A percentile compares a stretch with the other conserved stretches of the same genome.
Evolutionary conservation across 495 filamentous ascomycete genomes (phyloP).

Genomic region (Daldinia decipiens): DNA sequence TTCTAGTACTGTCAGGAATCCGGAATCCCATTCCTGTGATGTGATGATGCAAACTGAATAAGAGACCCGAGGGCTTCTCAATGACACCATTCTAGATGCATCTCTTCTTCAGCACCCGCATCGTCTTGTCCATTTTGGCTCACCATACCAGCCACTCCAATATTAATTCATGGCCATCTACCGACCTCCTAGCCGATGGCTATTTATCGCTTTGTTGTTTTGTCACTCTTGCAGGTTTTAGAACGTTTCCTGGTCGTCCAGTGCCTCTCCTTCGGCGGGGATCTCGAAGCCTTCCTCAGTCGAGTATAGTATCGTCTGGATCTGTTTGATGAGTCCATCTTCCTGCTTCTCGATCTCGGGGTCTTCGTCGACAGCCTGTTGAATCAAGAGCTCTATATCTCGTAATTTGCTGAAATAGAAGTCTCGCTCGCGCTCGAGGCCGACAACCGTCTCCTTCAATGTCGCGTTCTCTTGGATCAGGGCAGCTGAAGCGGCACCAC

Average conservation of each 20-base stretch:
- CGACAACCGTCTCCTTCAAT: constrained; percentile 86
- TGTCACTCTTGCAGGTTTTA: constrained; percentile 48
- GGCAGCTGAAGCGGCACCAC: constrained; percentile 68
- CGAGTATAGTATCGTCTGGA: constrained; percentile 95
- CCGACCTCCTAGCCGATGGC: constrained; percentile 11
- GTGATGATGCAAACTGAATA: constrained; percentile 26
- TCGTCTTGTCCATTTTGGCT: constrained; percentile 28
- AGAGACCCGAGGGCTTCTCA: constrained; percentile 5
- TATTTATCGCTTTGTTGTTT: constrained; percentile 32
- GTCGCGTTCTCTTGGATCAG: constrained; percentile 82
- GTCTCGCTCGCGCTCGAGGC: constrained; percentile 91
- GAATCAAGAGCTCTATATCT: constrained; percentile 93
- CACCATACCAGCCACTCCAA: constrained; percentile 34
- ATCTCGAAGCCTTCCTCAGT: constrained; percentile 94
- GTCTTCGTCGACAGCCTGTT: constrained; percentile 88
- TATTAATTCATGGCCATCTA: constrained; percentile 35
- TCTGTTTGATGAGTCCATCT: constrained; percentile 88
- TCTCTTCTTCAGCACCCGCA: constrained; percentile 13
- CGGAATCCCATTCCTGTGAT: constrained; percentile 13
- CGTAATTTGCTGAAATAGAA: constrained; percentile 99
- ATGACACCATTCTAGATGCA: constrained; percentile 25
- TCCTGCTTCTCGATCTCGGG: constrained; percentile 93
- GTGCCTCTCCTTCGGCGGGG: constrained; percentile 70
- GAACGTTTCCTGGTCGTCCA: constrained; percentile 82
- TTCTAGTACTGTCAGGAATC: constrained; percentile 11